Evolutionary conservation across 495 filamentous ascomycete genomes (phyloP).

Genomic region (Lasiosphaeris hirsuta): DNA sequence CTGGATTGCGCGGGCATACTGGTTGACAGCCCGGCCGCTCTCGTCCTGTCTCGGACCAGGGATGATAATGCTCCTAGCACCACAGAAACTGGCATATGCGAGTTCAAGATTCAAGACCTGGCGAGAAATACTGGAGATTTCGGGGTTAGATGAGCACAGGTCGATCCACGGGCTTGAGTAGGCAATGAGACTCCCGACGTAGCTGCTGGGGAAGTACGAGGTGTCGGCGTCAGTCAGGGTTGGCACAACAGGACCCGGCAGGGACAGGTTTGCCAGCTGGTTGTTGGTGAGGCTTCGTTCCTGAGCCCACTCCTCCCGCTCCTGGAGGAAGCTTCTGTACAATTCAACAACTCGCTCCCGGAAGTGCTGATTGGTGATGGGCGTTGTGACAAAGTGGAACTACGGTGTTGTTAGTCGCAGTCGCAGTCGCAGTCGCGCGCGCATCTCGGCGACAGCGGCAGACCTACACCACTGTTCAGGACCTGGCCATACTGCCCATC

Average conservation of each 20-base stretch:
- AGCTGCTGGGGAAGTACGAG: conserved; percentile 65
- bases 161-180: conserved; percentile 88
- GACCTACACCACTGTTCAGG: conserved; percentile 59
- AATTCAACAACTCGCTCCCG: conserved; percentile 68
- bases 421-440: background rate
- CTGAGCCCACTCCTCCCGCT: conserved; percentile 24
- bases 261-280: conserved; percentile 28
- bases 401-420: conserved; percentile 31
- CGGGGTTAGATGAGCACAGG: conserved; percentile 74
- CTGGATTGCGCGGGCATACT: conserved; percentile 82
- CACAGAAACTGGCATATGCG: conserved; percentile 92
- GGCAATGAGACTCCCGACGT: conserved; percentile 66
- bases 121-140: conserved; percentile 76
- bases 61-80: conserved; percentile 76
- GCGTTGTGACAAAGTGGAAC: conserved; percentile 91
- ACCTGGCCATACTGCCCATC: conserved; percentile 62
- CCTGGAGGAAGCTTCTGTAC: conserved; percentile 54
- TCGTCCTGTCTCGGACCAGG: conserved; percentile 62
- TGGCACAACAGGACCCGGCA: conserved; percentile 56
- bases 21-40: conserved; percentile 45
- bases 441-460: background rate
- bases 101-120: conserved; percentile 89
- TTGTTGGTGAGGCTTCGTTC: conserved; percentile 15
- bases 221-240: conserved; percentile 73
- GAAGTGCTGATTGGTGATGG: conserved; percentile 82